Evolutionary conservation across 1,284 basidiomycete species (phyloP).

Genomic region (Fomitopsis schrenkii): DNA sequence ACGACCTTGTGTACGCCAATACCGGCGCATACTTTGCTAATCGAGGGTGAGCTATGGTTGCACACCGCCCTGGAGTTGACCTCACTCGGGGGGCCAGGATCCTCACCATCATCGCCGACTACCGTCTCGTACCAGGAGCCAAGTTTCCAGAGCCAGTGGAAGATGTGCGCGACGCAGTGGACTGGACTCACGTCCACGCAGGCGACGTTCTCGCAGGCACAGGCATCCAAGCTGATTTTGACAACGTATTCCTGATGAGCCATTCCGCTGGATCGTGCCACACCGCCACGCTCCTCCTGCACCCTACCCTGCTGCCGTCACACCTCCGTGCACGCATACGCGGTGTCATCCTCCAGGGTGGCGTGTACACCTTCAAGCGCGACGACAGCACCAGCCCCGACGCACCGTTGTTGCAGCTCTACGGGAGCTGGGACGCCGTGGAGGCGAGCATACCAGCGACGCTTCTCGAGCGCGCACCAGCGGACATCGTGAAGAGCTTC

Average conservation of each 20-base stretch:
- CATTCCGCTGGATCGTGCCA: constrained; percentile 59
- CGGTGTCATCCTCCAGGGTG: constrained; percentile 42
- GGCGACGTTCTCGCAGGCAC: constrained; percentile 14
- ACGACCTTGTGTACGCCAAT: constrained; percentile 48
- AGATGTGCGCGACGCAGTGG: constrained; percentile 54
- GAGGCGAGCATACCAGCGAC: constrained; percentile 36
- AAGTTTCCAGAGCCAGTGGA: constrained; percentile 47
- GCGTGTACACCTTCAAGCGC: constrained; percentile 36
- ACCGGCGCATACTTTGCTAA: constrained; percentile 56
- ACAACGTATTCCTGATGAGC: constrained; percentile 44
- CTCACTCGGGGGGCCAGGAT: constrained; percentile 24
- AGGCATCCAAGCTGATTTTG: constrained; percentile 23
- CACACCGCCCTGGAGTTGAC: too few relatives aligned
- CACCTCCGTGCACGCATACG: constrained; percentile 35
- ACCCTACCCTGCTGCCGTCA: constrained; percentile 35
- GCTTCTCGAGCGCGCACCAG: constrained; percentile 33
- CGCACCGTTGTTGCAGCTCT: constrained; percentile 35
- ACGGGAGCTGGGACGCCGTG: constrained; percentile 39
- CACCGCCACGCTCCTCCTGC: constrained; percentile 39
- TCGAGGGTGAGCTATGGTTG: constrained; percentile 31
- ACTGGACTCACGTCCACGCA: constrained; percentile 43
- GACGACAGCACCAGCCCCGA: constrained; percentile 17
- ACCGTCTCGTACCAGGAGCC: constrained; percentile 52
- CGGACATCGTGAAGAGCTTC: constrained; percentile 31
- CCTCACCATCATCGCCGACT: constrained; percentile 59